These are phyloP conservation scores for Cercospora sp. DNA, from an alignment of 2,329 filamentous ascomycete genomes.

Conservation along the genomic window DNA sequence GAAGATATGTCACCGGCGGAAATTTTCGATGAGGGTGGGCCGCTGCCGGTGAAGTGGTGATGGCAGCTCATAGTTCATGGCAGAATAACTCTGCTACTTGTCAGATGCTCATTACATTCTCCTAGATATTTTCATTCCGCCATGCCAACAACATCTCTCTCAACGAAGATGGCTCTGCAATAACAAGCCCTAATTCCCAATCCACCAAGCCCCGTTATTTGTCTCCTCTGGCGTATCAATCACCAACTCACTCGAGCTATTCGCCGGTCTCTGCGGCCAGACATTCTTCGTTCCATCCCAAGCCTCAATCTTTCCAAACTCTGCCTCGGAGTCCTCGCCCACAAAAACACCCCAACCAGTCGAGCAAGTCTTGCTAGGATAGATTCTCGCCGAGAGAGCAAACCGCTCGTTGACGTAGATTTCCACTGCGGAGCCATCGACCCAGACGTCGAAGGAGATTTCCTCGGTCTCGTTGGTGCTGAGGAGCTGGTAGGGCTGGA, in stretches of 20 bases:
- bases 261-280: constrained; percentile 45
- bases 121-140: background rate
- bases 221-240: constrained; percentile 49
- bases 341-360: constrained; percentile 48
- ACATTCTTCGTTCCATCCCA: constrained; percentile 45
- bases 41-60: background rate
- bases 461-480: constrained; percentile 38
- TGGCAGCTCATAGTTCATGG: background rate
- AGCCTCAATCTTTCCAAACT: constrained; percentile 41
- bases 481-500: constrained; percentile 47
- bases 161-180: too few species aligned
- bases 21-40: background rate
- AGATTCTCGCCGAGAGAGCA: constrained; percentile 47
- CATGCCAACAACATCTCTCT: too few species aligned
- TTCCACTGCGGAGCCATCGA: constrained; percentile 52
- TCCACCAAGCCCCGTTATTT: constrained; percentile 51
- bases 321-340: constrained; percentile 40
- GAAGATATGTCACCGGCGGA: background rate
- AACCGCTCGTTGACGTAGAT: constrained; percentile 51
- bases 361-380: constrained; percentile 48
- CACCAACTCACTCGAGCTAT: constrained; percentile 46
- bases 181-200: constrained; percentile 36
- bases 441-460: constrained; percentile 48
- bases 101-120: background rate
- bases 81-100: background rate